A percentile compares a stretch with the other conserved stretches of the same genome.
These are phyloP conservation scores for Tetraselmis chui DNA, from an alignment of 139 green algal genomes.

Conservation along the genomic window DNA sequence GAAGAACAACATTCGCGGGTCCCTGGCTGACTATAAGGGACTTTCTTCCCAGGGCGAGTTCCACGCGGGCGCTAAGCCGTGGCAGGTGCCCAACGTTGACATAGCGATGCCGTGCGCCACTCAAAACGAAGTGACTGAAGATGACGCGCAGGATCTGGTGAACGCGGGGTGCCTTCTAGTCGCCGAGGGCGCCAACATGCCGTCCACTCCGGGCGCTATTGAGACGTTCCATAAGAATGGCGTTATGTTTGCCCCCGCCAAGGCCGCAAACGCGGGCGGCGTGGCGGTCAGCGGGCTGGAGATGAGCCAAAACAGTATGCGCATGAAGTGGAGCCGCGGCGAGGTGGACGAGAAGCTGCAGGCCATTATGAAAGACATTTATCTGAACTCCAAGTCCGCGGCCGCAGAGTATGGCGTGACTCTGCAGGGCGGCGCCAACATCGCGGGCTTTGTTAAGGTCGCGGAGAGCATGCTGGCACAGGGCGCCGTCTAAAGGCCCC, in stretches of 20 bases:
- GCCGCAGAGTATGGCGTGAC: slow-evolving; percentile 42
- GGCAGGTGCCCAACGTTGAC: slow-evolving; percentile 48
- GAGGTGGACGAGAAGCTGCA: slow-evolving; percentile 64
- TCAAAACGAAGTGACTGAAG: slow-evolving; percentile 44
- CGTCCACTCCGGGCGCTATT: slow-evolving; percentile 55
- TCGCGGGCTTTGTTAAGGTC: slow-evolving; percentile 66
- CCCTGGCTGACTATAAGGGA: slow-evolving; percentile 15
- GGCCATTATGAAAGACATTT: slow-evolving; percentile 58
- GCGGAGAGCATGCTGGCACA: slow-evolving; percentile 58
- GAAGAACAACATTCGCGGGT: slow-evolving; percentile 20
- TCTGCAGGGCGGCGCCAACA: slow-evolving; percentile 61
- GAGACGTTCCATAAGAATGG: slow-evolving; percentile 38
- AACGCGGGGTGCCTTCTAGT: slow-evolving; percentile 52
- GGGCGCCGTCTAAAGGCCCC: slow-evolving; percentile 51
- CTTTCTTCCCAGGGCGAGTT: slow-evolving; percentile 34
- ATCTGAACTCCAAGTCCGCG: slow-evolving; percentile 33
- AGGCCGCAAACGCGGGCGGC: slow-evolving; percentile 58
- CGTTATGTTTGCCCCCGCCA: slow-evolving; percentile 53
- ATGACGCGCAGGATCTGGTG: slow-evolving; percentile 53
- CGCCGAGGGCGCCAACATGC: slow-evolving; percentile 84
- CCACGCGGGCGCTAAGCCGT: slow-evolving; percentile 53
- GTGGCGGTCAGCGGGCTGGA: slow-evolving; percentile 75
- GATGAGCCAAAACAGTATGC: slow-evolving; percentile 75
- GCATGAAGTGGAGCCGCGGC: slow-evolving; percentile 49
- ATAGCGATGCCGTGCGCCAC: slow-evolving; percentile 75